Percentiles rank a stretch among this genome's conserved stretches.
Evolutionary conservation across 768 basidiomycete genomes (phyloP).

Genomic region (Exsudoporus frostii): DNA sequence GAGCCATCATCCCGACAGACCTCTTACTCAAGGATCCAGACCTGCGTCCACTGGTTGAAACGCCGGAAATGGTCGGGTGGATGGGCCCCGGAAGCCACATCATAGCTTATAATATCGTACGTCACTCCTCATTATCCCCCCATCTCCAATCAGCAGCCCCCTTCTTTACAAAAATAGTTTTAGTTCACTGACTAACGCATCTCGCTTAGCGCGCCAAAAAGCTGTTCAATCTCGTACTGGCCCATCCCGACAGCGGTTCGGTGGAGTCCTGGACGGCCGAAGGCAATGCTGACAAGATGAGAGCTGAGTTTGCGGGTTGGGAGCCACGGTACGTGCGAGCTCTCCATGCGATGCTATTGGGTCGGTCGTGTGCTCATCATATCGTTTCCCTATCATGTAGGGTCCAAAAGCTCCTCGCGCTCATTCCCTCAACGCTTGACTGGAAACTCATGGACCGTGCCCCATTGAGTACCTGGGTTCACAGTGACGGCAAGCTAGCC

Average conservation of each 20-base stretch:
- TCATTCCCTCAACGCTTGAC: slow-evolving; percentile 45
- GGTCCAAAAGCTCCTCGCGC: slow-evolving; percentile 42
- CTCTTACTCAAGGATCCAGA: slow-evolving; percentile 49
- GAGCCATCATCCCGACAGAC: slow-evolving; percentile 47
- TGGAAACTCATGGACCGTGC: slow-evolving; percentile 49
- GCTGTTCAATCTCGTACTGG: slow-evolving; percentile 45
- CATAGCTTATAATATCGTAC: slow-evolving; percentile 44
- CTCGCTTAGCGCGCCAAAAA: slow-evolving; percentile 31
- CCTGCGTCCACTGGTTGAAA: slow-evolving; percentile 47
- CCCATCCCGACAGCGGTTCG: slow-evolving; percentile 38
- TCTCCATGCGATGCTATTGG: not conserved
- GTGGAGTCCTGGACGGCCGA: slow-evolving; percentile 45
- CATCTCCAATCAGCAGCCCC: not conserved
- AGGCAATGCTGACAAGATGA: slow-evolving; percentile 46
- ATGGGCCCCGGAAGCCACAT: slow-evolving; percentile 51
- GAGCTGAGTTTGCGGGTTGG: slow-evolving; percentile 44
- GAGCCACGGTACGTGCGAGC: slow-evolving; percentile 41
- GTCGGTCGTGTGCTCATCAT: slow-evolving; percentile 4
- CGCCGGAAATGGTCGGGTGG: slow-evolving; percentile 55
- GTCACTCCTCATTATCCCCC: slow-evolving; percentile 7
- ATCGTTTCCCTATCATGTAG: slow-evolving; percentile 19
- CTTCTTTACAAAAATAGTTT: not conserved
- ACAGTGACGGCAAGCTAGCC: slow-evolving; percentile 39
- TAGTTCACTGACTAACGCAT: not conserved
- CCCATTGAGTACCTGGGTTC: slow-evolving; percentile 49